Evolutionary conservation across 371 early-diverging fungal genomes (phyloP), one percentile per base, ranked within the genome.

Genomic region (Cokeromyces recurvatus): DNA sequence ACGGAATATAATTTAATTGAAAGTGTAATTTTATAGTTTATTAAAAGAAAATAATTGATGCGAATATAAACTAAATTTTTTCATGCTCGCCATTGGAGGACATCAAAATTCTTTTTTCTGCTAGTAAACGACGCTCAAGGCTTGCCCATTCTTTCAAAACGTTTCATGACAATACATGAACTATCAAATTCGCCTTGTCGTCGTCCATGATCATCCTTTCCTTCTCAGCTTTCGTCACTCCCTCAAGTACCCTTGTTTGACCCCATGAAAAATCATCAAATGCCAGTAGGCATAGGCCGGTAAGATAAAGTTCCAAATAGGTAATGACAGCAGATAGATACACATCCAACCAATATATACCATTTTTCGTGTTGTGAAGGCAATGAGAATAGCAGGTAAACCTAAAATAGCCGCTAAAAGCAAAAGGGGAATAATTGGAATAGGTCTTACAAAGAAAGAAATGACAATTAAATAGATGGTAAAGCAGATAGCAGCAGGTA

Each of bases 181-280:
- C 72, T 67, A 47, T 75, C 76, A 32, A 75, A 75, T 34, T 72
- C 64, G n/a, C 76, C 79, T 39, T 77, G 62, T 2, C 66, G 56
- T n/a, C 63, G 44, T 16, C 68, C 57, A 36, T 73, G 70, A 42
- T 84, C 86, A 39, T 86, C 90, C 17, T 78, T 85, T 51, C 85
- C 85, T 15, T 54, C 62, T n/a, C n/a, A n/a, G n/a, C n/a, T n/a
- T n/a, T n/a, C 21, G 91, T 16, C 2, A 60, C 84, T 20, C 89
- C 89, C 32, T 81, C 78, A 0, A 90, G 80, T 29, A 80, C 75
- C 29, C 97, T 68, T 2, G 98, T 98, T 53, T 94, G 85, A 4
- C 98, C 98, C 97, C 95, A 97, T 1, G 87, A 86, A 56, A 97
- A 95, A 54, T 97, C 94, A 62, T 97, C 97, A 79, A 95, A 66